phyloP scores from a whole-genome alignment of 495 filamentous ascomycete species.

The Pyronema omphalodes region DNA sequence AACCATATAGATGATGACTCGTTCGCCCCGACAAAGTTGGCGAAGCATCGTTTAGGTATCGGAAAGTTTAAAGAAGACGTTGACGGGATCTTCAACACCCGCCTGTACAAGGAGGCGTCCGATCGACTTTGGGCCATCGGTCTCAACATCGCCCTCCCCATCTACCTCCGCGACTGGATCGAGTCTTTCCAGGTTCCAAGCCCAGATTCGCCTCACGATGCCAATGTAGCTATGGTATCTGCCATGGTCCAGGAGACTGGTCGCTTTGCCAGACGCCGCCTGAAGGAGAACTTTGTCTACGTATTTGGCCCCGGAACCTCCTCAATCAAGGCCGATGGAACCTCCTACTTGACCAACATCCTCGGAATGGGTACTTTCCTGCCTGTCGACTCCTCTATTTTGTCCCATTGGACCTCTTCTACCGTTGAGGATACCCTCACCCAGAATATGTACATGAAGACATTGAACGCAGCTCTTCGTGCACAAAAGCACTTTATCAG shows the following conservation, averaged over 20 bases:
- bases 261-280: not conserved
- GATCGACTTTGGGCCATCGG: not conserved
- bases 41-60: not conserved
- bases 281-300: not conserved
- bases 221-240: not conserved
- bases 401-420: slow-evolving; percentile 12
- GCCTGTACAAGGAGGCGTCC: not conserved
- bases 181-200: not conserved
- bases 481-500: slow-evolving; percentile 15
- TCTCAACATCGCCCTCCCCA: not conserved
- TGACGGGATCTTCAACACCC: not conserved
- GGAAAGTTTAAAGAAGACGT: not conserved
- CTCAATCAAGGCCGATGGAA: slow-evolving; percentile 5
- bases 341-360: slow-evolving; percentile 14
- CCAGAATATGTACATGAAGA: slow-evolving; percentile 16
- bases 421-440: slow-evolving; percentile 16
- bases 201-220: not conserved
- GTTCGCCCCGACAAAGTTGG: not conserved
- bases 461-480: slow-evolving; percentile 16
- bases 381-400: slow-evolving; percentile 9
- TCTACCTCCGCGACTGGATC: not conserved
- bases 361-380: slow-evolving; percentile 15
- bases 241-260: not conserved
- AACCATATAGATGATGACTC: not conserved
- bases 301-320: not conserved